Base-by-base conservation (phyloP, 768 basidiomycete genomes). In the Macrolepiota fuliginosa region DNA sequence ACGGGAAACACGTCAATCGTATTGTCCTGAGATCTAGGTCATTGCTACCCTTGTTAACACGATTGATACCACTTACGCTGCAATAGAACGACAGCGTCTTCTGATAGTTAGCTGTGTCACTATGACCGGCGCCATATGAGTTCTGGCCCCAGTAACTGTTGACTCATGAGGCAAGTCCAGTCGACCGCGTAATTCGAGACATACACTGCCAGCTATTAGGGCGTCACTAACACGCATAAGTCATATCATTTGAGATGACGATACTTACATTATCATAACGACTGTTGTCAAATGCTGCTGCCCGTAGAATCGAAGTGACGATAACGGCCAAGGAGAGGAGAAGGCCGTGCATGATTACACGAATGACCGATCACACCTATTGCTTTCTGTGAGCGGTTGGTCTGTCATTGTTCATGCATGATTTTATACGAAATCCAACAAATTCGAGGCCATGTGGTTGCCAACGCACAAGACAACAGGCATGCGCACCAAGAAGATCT, bases 141-240 rank as follows among this genome's bases (percentile, higher is more conserved):
- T 90, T 86, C 71, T 91, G 88, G 61, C 89, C 90, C 86, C 86
- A 90, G 69, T 89, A 89, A 35, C 87, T 88, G 68, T 52, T 25
- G 35, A 22, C 9, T 12, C 13, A 46, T 13, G 29, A 32, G 29
- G 7, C 29, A 32, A 32, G 4, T 9, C 12, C 9, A 55, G 3
- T 15, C 24, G 35, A 39, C 40, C 32, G 46, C 13, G 7, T 15
- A 39, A 42, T 47, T 35, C 65, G 6, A 35, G 57, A 55, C 80
- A 64, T 73, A 87, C 84, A 87, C 81, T 37, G 77, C 86, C 45
- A 85, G 79, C 86, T 87, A 63, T 29, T 12, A 61, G 24, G 13
- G 24, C 12, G 24, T 49, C 22, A 42, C 40, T 13, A 4, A 42
- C n/a, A 22, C 13, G 47, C 10, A 13, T 49, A 19, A 25, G 47